Base-by-base conservation (phyloP, 352 stramenopile genomes). In the Pythium chondricola region DNA sequence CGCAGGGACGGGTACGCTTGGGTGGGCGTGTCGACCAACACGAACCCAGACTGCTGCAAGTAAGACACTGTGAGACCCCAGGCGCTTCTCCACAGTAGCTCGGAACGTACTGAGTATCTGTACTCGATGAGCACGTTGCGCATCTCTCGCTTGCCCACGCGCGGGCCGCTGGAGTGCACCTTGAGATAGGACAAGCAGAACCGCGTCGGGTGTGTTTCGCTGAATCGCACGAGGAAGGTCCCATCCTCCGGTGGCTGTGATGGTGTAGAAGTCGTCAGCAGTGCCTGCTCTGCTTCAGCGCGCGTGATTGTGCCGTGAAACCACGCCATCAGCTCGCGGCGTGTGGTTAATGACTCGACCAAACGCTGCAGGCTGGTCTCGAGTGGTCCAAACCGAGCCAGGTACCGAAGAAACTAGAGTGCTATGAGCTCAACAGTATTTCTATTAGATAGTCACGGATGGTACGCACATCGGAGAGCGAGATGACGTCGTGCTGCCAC, bases 101-200 rank as follows among this genome's bases (percentile, higher is more conserved):
- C n/a, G n/a, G n/a, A n/a, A n/a, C n/a, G n/a, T n/a, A n/a, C n/a
- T n/a, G n/a, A n/a, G n/a, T n/a, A n/a, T n/a, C n/a, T 43, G 49
- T 88, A 86, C 30, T 71, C 68, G 25, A 91, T 71, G 9, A 91
- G 61, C 21, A 80, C 82, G 47, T 91, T 91, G 25, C 83, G 83
- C 20, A 84, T 58, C 59, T 87, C 80, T 17, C 71, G 65, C 9
- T 57, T 44, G 0, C 74, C 73, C 2, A 25, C 30, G 26, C 58
- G 53, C 18, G 64, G 48, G 0, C 51, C 22, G 3, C 43, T 62
- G 6, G 63, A 33, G 51, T 88, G 73, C 30, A 89, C 55, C 53
- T 89, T 92, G 4, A 89, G 43, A 57, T 92, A 92, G 43, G 78
- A 79, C 18, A 92, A 61, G 25, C 70, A 85, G 53, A 92, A 88